phyloP scores from a whole-genome alignment of 2,329 filamentous ascomycete species.

The Whalleya microplaca region DNA sequence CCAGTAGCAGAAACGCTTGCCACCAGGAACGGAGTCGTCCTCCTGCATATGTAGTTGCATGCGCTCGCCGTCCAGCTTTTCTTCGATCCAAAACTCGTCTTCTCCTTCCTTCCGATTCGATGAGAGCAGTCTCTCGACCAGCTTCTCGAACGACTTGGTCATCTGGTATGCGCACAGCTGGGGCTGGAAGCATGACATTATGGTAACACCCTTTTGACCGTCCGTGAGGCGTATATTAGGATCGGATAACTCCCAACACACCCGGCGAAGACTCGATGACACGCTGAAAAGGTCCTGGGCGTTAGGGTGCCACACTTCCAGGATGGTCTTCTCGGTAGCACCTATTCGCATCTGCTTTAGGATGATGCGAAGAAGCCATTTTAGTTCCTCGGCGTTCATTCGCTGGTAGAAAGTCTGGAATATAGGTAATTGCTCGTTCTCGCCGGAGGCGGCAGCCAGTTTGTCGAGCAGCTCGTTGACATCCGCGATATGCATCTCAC shows the following conservation, averaged over 20 bases:
- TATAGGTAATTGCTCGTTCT: constrained; percentile 82
- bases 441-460: constrained; percentile 74
- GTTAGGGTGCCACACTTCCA: constrained; percentile 81
- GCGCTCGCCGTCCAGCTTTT: constrained; percentile 94
- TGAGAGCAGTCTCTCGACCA: constrained; percentile 65
- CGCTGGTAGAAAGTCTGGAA: constrained; percentile 82
- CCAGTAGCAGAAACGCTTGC: constrained; percentile 83
- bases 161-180: constrained; percentile 93
- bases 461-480: constrained; percentile 86
- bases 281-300: constrained; percentile 82
- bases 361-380: constrained; percentile 94
- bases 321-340: constrained; percentile 85
- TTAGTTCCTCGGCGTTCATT: constrained; percentile 93
- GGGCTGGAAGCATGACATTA: constrained; percentile 97
- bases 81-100: constrained; percentile 90
- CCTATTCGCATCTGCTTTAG: constrained; percentile 75
- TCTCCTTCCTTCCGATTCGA: constrained; percentile 68
- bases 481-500: constrained; percentile 83
- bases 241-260: constrained; percentile 92
- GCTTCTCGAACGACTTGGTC: constrained; percentile 74
- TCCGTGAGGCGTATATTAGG: constrained; percentile 72
- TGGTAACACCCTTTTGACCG: constrained; percentile 71
- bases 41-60: constrained; percentile 94
- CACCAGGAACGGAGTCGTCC: constrained; percentile 69
- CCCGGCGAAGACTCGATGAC: constrained; percentile 83